Evolutionary conservation across 2,329 filamentous ascomycete species (phyloP).

Genomic region (Leptographium wingfieldii): DNA sequence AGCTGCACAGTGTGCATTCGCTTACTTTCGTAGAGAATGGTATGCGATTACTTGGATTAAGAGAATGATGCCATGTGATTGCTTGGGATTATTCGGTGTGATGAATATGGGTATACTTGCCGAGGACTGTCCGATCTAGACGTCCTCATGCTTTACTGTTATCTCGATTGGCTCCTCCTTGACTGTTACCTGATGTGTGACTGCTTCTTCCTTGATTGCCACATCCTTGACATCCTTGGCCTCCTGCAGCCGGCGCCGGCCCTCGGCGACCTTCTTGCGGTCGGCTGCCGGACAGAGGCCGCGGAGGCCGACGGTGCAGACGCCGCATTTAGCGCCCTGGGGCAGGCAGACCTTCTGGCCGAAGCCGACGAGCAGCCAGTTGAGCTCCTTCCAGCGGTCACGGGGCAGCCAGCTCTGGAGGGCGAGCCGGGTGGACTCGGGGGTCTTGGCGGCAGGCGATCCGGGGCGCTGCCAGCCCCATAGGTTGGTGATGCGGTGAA

Average conservation of each 20-base stretch:
- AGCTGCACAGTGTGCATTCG: too few relatives aligned
- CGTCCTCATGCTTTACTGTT: too few relatives aligned
- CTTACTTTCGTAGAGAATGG: too few relatives aligned
- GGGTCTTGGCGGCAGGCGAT: constrained; percentile 44
- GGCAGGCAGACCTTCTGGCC: constrained; percentile 80
- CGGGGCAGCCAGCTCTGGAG: constrained; percentile 73
- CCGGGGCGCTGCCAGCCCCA: constrained; percentile 65
- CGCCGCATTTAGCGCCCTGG: constrained; percentile 66
- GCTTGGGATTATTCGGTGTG: too few relatives aligned
- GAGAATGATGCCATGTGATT: too few relatives aligned
- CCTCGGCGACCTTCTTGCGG: constrained; percentile 46
- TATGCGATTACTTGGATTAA: too few relatives aligned
- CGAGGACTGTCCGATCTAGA: too few relatives aligned
- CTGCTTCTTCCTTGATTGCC: neutral
- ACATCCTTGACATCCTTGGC: constrained; percentile 2
- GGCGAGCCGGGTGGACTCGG: constrained; percentile 66
- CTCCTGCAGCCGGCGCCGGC: constrained; percentile 35
- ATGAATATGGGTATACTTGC: too few relatives aligned
- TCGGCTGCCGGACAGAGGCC: constrained; percentile 68
- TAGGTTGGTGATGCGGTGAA: constrained; percentile 86
- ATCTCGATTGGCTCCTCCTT: neutral
- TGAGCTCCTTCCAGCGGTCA: constrained; percentile 86
- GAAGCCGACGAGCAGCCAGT: constrained; percentile 74
- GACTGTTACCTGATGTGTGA: too few relatives aligned
- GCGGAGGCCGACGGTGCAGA: constrained; percentile 65